phyloP scores from a whole-genome alignment of 768 basidiomycete species.

The Termitomyces sp. region DNA sequence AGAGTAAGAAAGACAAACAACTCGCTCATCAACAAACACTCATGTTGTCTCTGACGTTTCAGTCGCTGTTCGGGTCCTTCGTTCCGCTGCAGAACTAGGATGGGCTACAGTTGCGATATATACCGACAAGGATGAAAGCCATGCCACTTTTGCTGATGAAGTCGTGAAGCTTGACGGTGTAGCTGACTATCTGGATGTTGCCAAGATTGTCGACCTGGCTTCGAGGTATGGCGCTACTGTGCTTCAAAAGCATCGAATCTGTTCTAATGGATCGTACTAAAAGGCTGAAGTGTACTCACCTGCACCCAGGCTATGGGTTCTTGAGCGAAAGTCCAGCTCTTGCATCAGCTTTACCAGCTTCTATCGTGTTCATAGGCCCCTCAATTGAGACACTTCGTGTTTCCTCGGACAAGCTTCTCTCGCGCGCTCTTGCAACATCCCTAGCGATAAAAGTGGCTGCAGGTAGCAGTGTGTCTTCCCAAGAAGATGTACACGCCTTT shows the following conservation, averaged over 20 bases:
- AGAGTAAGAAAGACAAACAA: constrained; percentile 41
- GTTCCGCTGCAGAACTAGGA: constrained; percentile 46
- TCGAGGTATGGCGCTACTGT: constrained; percentile 16
- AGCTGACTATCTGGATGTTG: constrained; percentile 36
- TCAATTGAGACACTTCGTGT: constrained; percentile 75
- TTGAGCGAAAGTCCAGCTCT: constrained; percentile 83
- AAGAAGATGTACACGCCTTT: constrained; percentile 25
- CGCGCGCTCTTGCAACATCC: constrained; percentile 28
- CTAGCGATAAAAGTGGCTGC: constrained; percentile 27
- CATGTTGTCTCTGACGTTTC: constrained; percentile 1
- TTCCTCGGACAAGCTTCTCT: constrained; percentile 42
- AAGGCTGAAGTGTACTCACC: constrained; percentile 31
- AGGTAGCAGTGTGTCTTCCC: constrained; percentile 23
- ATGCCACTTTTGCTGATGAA: constrained; percentile 78
- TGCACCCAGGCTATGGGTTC: constrained; percentile 73
- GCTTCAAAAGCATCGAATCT: not conserved
- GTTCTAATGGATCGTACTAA: not conserved
- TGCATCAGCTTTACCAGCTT: constrained; percentile 69
- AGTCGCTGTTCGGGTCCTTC: constrained; percentile 90
- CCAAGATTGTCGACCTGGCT: constrained; percentile 26
- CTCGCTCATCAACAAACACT: constrained; percentile 12
- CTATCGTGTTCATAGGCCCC: constrained; percentile 77
- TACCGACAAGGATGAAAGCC: constrained; percentile 80
- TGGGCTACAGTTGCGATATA: constrained; percentile 89
- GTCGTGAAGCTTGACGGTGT: constrained; percentile 84